Base-by-base conservation (phyloP, 495 filamentous ascomycete genomes). In the Penicillium cataractarum region DNA sequence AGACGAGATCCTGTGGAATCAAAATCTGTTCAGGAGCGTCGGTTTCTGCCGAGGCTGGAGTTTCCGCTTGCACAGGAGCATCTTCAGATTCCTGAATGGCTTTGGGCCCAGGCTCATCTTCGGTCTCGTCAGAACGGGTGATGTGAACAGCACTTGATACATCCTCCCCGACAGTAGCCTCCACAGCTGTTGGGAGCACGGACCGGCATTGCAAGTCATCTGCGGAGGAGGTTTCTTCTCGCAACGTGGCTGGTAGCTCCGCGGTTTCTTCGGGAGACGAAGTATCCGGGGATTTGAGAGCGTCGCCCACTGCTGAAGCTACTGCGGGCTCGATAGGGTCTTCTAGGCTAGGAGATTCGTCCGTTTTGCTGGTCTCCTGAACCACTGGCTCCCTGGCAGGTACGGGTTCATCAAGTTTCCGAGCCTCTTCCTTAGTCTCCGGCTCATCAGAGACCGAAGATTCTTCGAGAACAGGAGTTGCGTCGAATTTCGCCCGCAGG, bases 401-500 rank as follows among this genome's bases (percentile, higher is more conserved):
- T 12, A 6, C 15, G n/a, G 46, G n/a, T 48, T 26, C 21, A 29
- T 26, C 46, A 29, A 50, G 2, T 0, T 4, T 13, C 3, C 13
- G 24, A 10, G 46, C 2, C 26, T 50, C 24, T 17, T 50, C 24
- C 21, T 50, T 6, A 27, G 12, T 8, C 4, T 29, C 24, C 15
- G 4, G 13, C 6, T 50, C 24, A 29, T 50, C 46, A 0, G 46
- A 50, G 1, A 24, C 76, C 27, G 65, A 53, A 26, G 70, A 63
- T 39, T 62, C 53, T 19, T 73, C 69, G 33, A 71, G 63, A 57
- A 73, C 69, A 6, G 74, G 37, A n/a, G 70, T 71, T 27, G 76
- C 73, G 53, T 78, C 72, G 58, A 85, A 80, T 61, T 74, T 80
- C 49, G 76, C 76, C 59, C 72, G 76, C 62, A 74, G 76, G 62